A percentile compares a stretch with the other conserved stretches of the same genome.
These are phyloP conservation scores for Colletotrichum agaves DNA, from an alignment of 2,329 filamentous ascomycete species.

Conservation along the genomic window DNA sequence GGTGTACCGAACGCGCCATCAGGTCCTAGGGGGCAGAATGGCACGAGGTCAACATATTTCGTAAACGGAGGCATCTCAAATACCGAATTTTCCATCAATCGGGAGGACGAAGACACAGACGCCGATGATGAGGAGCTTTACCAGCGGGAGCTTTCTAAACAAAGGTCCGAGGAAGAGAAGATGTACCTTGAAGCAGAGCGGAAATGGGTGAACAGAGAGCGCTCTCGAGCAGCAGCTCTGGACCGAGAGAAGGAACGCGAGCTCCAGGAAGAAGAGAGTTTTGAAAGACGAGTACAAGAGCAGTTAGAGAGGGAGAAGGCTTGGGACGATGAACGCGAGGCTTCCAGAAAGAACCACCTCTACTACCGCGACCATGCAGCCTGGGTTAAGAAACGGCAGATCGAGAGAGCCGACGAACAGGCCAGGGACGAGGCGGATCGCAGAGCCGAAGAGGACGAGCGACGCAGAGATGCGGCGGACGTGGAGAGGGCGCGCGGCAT, in stretches of 20 bases:
- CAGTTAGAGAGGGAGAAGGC: conserved; percentile 71
- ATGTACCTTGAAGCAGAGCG: conserved; percentile 86
- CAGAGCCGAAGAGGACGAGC: conserved; percentile 79
- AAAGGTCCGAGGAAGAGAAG: conserved; percentile 80
- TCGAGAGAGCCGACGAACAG: conserved; percentile 78
- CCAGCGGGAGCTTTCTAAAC: conserved; percentile 75
- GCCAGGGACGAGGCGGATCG: conserved; percentile 86
- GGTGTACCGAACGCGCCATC: conserved; percentile 80
- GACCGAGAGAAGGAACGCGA: conserved; percentile 87
- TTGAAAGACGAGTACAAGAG: conserved; percentile 74
- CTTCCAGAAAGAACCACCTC: conserved; percentile 74
- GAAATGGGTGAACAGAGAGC: conserved; percentile 90
- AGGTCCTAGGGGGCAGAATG: conserved; percentile 72
- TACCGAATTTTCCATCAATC: conserved; percentile 64
- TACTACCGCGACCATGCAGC: conserved; percentile 89
- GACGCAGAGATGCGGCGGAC: conserved; percentile 74
- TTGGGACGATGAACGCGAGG: conserved; percentile 94
- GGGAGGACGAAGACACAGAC: conserved; percentile 87
- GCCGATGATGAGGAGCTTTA: conserved; percentile 90
- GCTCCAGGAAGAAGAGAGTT: conserved; percentile 75
- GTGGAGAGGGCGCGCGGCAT: conserved; percentile 83
- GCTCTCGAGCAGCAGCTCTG: conserved; percentile 82
- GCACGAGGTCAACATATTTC: conserved; percentile 73
- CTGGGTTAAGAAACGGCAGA: conserved; percentile 85
- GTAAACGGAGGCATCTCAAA: conserved; percentile 81